Evolutionary conservation across 2,329 filamentous ascomycete species (phyloP), one percentile per base, ranked within the genome.

Genomic region (Aschersonia sp.): DNA sequence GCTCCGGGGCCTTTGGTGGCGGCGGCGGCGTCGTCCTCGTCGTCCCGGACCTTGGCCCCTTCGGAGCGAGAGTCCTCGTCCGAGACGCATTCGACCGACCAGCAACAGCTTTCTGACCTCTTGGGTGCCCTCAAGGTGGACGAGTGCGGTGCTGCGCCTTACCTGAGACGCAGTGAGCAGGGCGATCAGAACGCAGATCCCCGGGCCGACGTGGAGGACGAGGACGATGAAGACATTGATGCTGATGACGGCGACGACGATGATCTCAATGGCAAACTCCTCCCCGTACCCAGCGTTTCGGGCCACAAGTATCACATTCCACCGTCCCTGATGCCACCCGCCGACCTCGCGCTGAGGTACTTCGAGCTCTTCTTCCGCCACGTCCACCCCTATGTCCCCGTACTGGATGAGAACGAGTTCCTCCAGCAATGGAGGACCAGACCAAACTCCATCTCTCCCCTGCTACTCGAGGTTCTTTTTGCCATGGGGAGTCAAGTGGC

Each of bases 381-480:
- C 55, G 85, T 96, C 40, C 91, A 97, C 58, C 89, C 89, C 0
- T 97, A 94, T 57, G 82, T 94, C 2, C 91, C 91, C 0, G 88
- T 96, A 3, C 70, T 97, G 46, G 89, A 92, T 66, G 85, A 87
- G 58, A 70, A 76, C 2, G 73, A 82, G 41, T 85, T 97, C 57
- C 94, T 91, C 58, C 82, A 87, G 42, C 89, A 96, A 66, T 97
- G 91, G 91, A 80, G 85, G 48, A 81, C 79, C 12, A 83, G 89
- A 51, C 78, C 85, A 50, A 77, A 83, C 20, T 78, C 84, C 0
- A 89, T 97, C 31, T 96, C 91, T 0, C 89, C 91, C 1, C 70
- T 97, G 31, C 75, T 97, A 49, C 70, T 97, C 1, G 91, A 96
- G 63, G 87, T 87, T 7, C 80, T 97, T n/a, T 94, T 97, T 63